Conservation (phyloP, 305 asterid genomes). For the Andrographis paniculata region DNA sequence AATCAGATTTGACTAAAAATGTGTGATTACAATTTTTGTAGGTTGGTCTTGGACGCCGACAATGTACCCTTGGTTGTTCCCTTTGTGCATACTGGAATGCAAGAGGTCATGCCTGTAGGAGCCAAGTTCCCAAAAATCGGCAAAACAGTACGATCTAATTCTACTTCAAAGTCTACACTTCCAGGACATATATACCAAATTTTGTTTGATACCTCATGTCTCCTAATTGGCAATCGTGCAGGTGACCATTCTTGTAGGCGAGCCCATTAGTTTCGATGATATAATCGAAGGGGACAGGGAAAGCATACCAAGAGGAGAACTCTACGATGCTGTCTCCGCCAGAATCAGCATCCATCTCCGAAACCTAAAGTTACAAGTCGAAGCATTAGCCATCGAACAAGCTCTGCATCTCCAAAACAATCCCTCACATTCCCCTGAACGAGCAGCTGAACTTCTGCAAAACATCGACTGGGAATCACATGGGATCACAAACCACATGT, state of each 20-base stretch:
- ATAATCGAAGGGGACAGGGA: constrained; percentile 34
- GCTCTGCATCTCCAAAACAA: constrained; percentile 28
- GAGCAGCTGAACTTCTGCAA: constrained; percentile 49
- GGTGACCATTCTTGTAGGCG: constrained; percentile 91
- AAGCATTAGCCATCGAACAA: constrained; percentile 42
- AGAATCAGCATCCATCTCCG: constrained; percentile 60
- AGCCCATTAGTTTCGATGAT: constrained; percentile 78
- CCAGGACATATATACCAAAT: no score
- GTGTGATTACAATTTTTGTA: constrained; percentile 28
- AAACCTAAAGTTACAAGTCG: constrained; percentile 66
- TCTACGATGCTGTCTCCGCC: constrained; percentile 65
- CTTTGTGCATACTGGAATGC: constrained; percentile 94
- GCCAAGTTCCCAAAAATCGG: constrained; percentile 86
- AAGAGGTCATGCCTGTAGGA: constrained; percentile 90
- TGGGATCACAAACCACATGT: constrained; percentile 38
- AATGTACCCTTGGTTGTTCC: constrained; percentile 73
- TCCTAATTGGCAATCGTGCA: constrained; percentile 23
- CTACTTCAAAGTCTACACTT: no score
- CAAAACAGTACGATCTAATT: constrained; percentile 47
- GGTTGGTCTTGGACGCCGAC: constrained; percentile 88
- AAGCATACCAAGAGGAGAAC: constrained; percentile 48
- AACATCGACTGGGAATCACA: constrained; percentile 65
- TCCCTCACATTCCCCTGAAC: constrained; percentile 25
- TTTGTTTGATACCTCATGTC: not conserved
- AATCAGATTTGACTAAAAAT: no score